phyloP scores from a whole-genome alignment of 345 rosid species.

The Psidium friedrichsthalianum region DNA sequence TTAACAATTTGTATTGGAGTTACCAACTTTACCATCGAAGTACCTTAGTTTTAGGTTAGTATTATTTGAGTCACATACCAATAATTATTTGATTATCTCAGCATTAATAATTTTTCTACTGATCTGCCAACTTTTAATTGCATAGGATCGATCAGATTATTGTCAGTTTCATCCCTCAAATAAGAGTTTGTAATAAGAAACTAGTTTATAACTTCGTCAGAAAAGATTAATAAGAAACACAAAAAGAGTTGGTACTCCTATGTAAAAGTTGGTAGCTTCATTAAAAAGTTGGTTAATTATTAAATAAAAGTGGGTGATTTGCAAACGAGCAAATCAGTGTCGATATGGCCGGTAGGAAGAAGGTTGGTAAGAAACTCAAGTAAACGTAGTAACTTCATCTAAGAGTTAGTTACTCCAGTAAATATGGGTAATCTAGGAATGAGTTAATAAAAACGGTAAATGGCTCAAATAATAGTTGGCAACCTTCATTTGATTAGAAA shows the following conservation, averaged over 20 bases:
- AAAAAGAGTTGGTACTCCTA: not conserved
- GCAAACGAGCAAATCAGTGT: not conserved
- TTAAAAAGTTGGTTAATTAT: not conserved
- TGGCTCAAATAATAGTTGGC: not conserved
- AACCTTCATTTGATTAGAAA: not conserved
- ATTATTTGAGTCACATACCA: not conserved
- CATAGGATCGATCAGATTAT: not conserved
- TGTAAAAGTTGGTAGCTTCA: not conserved
- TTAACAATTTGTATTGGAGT: not conserved
- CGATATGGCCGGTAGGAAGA: not conserved
- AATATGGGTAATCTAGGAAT: not conserved
- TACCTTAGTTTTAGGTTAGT: not conserved
- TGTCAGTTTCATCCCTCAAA: not conserved
- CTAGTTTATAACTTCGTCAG: not conserved
- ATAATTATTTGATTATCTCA: not conserved
- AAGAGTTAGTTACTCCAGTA: not conserved
- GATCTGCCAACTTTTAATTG: not conserved
- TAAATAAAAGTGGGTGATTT: not conserved
- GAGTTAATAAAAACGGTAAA: too few relatives aligned
- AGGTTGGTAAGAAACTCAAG: not conserved
- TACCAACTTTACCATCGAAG: not conserved
- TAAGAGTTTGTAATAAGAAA: not conserved
- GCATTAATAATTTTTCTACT: not conserved
- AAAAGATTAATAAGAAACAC: not conserved
- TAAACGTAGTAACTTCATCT: too few relatives aligned